Evolutionary conservation across 768 basidiomycete genomes (phyloP), one percentile per base, ranked within the genome.

Genomic region (Hypholoma fasciculare): DNA sequence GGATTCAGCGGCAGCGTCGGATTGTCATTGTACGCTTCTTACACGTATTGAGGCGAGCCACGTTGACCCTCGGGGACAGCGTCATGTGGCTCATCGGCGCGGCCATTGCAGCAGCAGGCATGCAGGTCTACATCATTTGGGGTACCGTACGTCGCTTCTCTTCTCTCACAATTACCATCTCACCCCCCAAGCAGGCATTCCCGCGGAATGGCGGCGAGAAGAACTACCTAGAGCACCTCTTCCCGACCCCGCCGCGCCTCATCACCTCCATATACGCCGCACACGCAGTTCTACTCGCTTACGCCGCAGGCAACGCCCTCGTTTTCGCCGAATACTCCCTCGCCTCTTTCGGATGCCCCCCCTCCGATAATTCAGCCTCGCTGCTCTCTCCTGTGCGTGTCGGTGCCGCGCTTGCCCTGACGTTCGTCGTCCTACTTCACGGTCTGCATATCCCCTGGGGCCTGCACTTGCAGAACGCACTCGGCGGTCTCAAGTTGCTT

Each of bases 151-250:
- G 75, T 67, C 13, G 48, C 9, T 27, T 16, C 27, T 49, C 9
- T 46, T 40, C 16, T 39, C 27, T 34, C 38, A 34, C 16, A 27
- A 20, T 37, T 49, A 27, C 48, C 3, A 26, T 34, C 40, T 49
- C 4, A 56, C 19, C 0, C 0, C 14, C 8, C 30, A 42, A 4
- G 1, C 47, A 76, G 84, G 85, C 79, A 4, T 70, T 88, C 0
- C 87, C 87, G 0, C 71, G 74, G 12, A 87, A 76, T 43, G 87
- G 87, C 4, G 88, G 83, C 8, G 87, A 89, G 71, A 88, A 88
- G 67, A 86, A 82, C 48, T 89, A 89, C 63, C 72, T 89, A 51
- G 85, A 87, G 62, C 84, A 78, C 61, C 72, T 87, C 37, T 88
- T 78, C 65, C 74, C 77, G 37, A 75, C 71, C 26, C 88, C 86